Evolutionary conservation across 148 eudicot genomes (phyloP).

Genomic region (Rhododendron molle): DNA sequence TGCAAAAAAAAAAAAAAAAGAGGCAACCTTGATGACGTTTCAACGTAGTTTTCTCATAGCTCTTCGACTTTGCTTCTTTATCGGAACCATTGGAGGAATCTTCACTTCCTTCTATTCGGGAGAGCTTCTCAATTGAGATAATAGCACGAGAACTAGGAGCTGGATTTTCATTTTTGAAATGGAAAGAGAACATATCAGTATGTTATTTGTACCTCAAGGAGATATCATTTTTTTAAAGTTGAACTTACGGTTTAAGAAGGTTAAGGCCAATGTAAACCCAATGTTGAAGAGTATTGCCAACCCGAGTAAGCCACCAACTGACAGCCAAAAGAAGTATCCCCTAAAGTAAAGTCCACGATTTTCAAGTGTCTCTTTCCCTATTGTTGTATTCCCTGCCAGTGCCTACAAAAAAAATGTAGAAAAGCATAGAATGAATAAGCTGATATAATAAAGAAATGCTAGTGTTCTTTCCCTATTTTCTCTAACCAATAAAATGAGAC

Average conservation of each 20-base stretch:
- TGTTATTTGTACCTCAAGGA: not conserved
- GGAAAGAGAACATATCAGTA: not conserved
- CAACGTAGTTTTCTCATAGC: not conserved
- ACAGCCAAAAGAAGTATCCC: conserved; percentile 51
- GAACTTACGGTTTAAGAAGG: conserved; percentile 56
- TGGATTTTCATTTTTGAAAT: conserved; percentile 21
- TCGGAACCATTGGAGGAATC: conserved; percentile 8
- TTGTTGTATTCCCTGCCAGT: conserved; percentile 45
- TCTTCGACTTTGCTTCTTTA: conserved; percentile 8
- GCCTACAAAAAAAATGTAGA: conserved; percentile 24
- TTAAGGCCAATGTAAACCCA: conserved; percentile 59
- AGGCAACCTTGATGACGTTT: conserved; percentile 37
- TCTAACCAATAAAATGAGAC: not conserved
- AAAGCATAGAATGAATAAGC: not conserved
- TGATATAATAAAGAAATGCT: not conserved
- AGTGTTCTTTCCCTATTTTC: not conserved
- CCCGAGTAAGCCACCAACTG: conserved; percentile 57
- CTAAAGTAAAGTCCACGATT: conserved; percentile 50
- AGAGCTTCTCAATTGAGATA: conserved; percentile 60
- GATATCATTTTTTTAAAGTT: not conserved
- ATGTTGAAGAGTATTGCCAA: conserved; percentile 39
- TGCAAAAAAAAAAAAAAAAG: too few species aligned
- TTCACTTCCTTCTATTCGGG: conserved; percentile 27
- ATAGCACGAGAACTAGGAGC: conserved; percentile 63
- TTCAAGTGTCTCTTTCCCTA: conserved; percentile 54